phyloP scores from a whole-genome alignment of 768 basidiomycete species.

The Suillus lakei region DNA sequence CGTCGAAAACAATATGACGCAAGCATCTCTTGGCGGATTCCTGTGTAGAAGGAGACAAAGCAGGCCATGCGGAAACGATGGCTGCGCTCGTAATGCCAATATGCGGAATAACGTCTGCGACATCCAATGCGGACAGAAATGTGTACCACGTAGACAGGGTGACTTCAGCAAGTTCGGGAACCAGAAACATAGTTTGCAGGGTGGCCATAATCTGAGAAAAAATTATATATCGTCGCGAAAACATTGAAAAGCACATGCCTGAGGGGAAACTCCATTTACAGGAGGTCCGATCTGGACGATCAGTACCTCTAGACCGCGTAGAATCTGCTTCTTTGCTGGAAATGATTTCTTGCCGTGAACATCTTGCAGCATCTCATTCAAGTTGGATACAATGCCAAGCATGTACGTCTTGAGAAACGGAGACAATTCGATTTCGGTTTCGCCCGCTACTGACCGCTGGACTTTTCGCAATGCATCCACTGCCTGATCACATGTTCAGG shows the following conservation, averaged over 20 bases:
- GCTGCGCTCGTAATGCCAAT: conserved; percentile 88
- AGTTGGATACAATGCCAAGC: conserved; percentile 81
- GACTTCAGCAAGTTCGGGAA: conserved; percentile 75
- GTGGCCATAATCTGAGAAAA: conserved; percentile 87
- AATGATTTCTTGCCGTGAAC: conserved; percentile 79
- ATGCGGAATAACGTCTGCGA: conserved; percentile 78
- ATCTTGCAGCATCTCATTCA: conserved; percentile 89
- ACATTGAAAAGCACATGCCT: conserved; percentile 54
- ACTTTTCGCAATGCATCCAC: conserved; percentile 50
- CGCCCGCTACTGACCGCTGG: conserved; percentile 35
- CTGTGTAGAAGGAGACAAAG: conserved; percentile 57
- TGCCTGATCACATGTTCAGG: conserved; percentile 47
- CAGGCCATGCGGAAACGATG: conserved; percentile 77
- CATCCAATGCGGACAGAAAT: conserved; percentile 72
- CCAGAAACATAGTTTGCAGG: conserved; percentile 84
- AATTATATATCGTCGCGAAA: conserved; percentile 11
- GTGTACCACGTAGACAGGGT: conserved; percentile 80
- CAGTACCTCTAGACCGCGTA: conserved; percentile 78
- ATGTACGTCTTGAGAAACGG: conserved; percentile 75
- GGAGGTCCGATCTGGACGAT: conserved; percentile 71
- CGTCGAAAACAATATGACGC: conserved; percentile 69
- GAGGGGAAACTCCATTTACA: conserved; percentile 81
- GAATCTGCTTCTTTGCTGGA: conserved; percentile 71
- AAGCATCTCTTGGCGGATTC: conserved; percentile 62
- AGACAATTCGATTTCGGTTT: conserved; percentile 46